Percentiles rank a stretch among this genome's conserved stretches.
These are phyloP conservation scores for Alternaria sp. DNA, from an alignment of 2,329 filamentous ascomycete genomes.

Conservation along the genomic window DNA sequence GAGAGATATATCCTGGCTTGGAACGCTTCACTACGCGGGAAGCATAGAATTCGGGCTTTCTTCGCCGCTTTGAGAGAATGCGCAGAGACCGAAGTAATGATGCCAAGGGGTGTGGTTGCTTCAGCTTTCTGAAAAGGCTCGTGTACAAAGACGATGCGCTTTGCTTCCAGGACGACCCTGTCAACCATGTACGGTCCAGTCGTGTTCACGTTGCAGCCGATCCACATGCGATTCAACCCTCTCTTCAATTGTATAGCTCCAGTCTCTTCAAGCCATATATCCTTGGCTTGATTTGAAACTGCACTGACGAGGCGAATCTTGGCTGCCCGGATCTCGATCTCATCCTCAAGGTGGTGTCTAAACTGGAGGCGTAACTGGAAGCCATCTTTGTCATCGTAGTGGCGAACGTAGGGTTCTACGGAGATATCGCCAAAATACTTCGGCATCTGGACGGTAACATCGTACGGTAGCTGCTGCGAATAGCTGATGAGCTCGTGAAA, in stretches of 20 bases:
- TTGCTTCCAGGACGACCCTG: conserved; percentile 70
- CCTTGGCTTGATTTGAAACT: conserved; percentile 66
- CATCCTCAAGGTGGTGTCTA: conserved; percentile 75
- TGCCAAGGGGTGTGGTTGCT: conserved; percentile 57
- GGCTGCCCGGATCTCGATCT: conserved; percentile 71
- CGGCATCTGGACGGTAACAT: conserved; percentile 72
- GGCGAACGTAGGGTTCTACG: conserved; percentile 73
- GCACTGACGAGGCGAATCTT: conserved; percentile 70
- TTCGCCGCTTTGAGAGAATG: conserved; percentile 47
- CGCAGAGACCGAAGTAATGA: conserved; percentile 55
- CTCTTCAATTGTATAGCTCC: conserved; percentile 60
- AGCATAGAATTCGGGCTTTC: conserved; percentile 72
- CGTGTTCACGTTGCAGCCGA: conserved; percentile 65
- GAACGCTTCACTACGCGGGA: conserved; percentile 74
- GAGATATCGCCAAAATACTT: conserved; percentile 78
- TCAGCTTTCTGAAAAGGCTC: conserved; percentile 67
- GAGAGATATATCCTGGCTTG: conserved; percentile 73
- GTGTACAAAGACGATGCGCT: conserved; percentile 71
- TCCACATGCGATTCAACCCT: conserved; percentile 63
- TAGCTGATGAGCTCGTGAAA: conserved; percentile 57
- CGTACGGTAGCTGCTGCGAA: conserved; percentile 63
- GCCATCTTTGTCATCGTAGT: conserved; percentile 76
- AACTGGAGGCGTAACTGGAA: conserved; percentile 76
- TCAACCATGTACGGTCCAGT: conserved; percentile 80
- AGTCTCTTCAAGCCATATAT: conserved; percentile 70